Evolutionary conservation across 106 monocot species (phyloP), one percentile per base, ranked within the genome.

Genomic region (Allium cepa): DNA sequence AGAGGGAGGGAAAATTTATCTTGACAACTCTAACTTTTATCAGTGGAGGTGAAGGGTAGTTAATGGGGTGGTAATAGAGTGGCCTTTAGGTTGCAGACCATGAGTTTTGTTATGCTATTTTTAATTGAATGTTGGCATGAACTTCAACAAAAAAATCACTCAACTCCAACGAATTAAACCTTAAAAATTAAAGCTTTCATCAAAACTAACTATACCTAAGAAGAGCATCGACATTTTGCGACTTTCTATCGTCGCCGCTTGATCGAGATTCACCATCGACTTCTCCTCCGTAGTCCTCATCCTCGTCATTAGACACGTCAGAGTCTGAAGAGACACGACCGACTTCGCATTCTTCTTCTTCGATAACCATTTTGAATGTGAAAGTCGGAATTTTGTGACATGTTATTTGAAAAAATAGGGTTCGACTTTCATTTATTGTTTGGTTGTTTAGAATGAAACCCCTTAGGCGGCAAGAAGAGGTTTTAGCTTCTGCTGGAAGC

Each of bases 201-300:
- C 22, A 18, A 10, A 46, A 62, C 62, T 45, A 45, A 36, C 17
- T 11, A 48, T 66, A 73, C 73, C 73, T 17, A 17, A 73, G 17
- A 15, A 73, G 65, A 12, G 73, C 73, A n/a, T 64, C 64, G 8
- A 73, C 73, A 26, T 73, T 73, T 49, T 65, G 65, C 26, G 73
- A 73, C 15, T 73, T 73, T 49, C 73, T 64, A 11, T 73, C 73
- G 9, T 62, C 73, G 47, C 56, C 72, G 7, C 63, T 47, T 10
- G 72, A 46, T 46, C 11, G 46, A 18, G 72, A 51, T 56, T 9
- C 5, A 17, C 27, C 0, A 56, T n/a, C 11, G 16, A 53, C 14
- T 4, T 17, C 65, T 28, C 46, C 60, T 10, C 22, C 15, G 8
- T 61, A 47, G 13, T 53, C 52, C 10, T 53, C 52, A 1, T 56